These are phyloP conservation scores for Zymoseptoria ardabiliae DNA, from an alignment of 2,329 filamentous ascomycete species.

Conservation along the genomic window DNA sequence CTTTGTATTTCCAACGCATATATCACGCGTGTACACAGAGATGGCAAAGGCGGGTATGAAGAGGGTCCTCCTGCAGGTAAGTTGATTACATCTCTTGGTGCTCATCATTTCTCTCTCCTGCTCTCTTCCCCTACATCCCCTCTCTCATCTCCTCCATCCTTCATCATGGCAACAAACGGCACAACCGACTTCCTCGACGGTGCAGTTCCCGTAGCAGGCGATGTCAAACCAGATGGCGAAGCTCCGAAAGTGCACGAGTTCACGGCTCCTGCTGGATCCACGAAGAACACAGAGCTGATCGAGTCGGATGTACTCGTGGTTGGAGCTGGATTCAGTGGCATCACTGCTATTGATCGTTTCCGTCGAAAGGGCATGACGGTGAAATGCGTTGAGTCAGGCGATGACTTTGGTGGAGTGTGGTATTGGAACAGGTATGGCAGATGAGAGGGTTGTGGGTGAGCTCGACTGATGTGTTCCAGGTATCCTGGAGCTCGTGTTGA, in stretches of 20 bases:
- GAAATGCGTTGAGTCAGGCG: conserved; percentile 32
- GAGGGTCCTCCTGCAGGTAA: not conserved
- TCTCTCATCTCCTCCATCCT: not conserved
- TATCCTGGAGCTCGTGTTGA: conserved; percentile 44
- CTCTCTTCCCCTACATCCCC: not conserved
- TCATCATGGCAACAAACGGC: conserved; percentile 1
- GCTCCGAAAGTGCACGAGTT: conserved; percentile 8
- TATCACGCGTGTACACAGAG: not conserved
- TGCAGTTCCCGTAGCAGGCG: conserved; percentile 8
- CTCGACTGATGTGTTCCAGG: conserved; percentile 36
- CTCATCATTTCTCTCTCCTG: not conserved
- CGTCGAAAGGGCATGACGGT: conserved; percentile 27
- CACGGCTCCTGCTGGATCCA: conserved; percentile 1
- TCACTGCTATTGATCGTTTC: conserved; percentile 32
- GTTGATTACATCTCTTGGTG: not conserved
- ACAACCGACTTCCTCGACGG: conserved; percentile 9
- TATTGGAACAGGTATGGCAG: conserved; percentile 30
- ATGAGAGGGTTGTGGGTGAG: conserved; percentile 23
- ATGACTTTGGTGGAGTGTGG: conserved; percentile 33
- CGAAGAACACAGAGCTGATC: conserved; percentile 4
- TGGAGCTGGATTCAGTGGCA: conserved; percentile 37
- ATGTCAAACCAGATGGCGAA: conserved; percentile 4
- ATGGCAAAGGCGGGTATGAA: not conserved
- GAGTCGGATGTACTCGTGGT: conserved; percentile 26
- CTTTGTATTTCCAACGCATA: not conserved